Conservation (phyloP, 116 monocot genomes). For the Dioscorea cayenensis region DNA sequence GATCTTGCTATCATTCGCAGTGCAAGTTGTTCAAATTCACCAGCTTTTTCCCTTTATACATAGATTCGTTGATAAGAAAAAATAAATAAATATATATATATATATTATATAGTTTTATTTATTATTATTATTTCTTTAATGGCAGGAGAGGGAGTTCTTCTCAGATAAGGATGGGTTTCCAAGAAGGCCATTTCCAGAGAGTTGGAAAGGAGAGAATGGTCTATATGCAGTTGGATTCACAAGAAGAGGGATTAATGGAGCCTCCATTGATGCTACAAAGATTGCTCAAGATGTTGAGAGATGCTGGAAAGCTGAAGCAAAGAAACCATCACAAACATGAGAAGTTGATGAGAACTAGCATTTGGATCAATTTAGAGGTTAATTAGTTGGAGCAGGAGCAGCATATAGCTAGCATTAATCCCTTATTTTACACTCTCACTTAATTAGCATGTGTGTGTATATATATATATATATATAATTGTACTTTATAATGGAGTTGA, state of each 20-base stretch:
- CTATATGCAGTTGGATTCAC: constrained; percentile 58
- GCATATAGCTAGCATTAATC: too few species aligned
- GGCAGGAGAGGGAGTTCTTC: constrained; percentile 44
- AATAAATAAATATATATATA: too few species aligned
- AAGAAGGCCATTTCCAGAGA: constrained; percentile 34
- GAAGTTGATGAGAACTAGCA: neutral
- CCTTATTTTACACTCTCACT: too few species aligned
- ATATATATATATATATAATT: too few species aligned
- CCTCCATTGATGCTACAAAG: constrained; percentile 43
- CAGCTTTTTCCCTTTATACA: too few species aligned
- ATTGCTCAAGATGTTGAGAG: constrained; percentile 31
- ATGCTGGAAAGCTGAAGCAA: constrained; percentile 13
- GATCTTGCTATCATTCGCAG: neutral
- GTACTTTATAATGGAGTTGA: too few species aligned
- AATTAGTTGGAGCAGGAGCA: too few species aligned
- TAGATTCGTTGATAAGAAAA: too few species aligned
- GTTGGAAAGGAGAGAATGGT: constrained; percentile 42
- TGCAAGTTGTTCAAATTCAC: neutral
- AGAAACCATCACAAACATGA: neutral
- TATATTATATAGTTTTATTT: too few species aligned
- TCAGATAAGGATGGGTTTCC: constrained; percentile 45
- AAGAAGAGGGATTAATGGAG: constrained; percentile 35
- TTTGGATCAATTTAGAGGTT: too few species aligned
- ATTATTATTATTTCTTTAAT: neutral
- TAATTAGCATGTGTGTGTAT: too few species aligned